These are phyloP conservation scores for Marsdenia floribunda DNA, from an alignment of 257 asterid genomes.

Conservation along the genomic window DNA sequence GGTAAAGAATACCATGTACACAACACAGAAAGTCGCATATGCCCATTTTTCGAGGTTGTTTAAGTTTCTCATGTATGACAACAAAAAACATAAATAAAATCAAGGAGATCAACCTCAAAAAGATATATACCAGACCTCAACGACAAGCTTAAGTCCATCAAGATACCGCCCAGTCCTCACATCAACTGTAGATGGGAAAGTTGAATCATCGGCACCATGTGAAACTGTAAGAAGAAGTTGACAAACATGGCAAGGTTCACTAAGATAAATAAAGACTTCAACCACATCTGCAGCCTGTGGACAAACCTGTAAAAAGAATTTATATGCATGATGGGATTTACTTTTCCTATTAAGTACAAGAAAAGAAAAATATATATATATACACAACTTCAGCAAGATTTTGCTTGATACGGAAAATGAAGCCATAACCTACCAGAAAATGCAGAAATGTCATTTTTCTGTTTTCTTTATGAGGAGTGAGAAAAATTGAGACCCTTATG, in stretches of 20 bases:
- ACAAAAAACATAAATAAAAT: slow-evolving; percentile 6
- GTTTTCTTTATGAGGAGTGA: not conserved
- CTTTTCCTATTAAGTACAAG: not conserved
- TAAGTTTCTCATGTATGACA: not conserved
- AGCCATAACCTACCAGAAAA: not conserved
- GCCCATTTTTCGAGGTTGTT: not conserved
- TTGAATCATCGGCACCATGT: slow-evolving; percentile 97
- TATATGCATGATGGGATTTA: slow-evolving; percentile 16
- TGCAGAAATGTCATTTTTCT: not conserved
- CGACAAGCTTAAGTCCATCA: slow-evolving; percentile 86
- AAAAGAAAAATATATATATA: not conserved
- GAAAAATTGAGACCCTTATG: not conserved
- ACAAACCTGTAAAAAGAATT: slow-evolving; percentile 52
- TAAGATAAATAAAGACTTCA: slow-evolving; percentile 87
- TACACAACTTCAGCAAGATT: not conserved
- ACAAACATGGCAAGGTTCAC: slow-evolving; percentile 92
- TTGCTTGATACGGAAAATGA: not conserved
- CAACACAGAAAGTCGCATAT: not conserved
- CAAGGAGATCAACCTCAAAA: slow-evolving; percentile 28
- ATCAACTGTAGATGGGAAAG: slow-evolving; percentile 88
- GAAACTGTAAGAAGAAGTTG: slow-evolving; percentile 91
- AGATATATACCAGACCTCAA: slow-evolving; percentile 74
- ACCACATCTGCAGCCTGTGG: slow-evolving; percentile 91
- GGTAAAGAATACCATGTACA: not conserved
- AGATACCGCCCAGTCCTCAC: slow-evolving; percentile 84